Base-by-base conservation (phyloP, 208 protist genomes). In the Kentomonas sorsogonicus region DNA sequence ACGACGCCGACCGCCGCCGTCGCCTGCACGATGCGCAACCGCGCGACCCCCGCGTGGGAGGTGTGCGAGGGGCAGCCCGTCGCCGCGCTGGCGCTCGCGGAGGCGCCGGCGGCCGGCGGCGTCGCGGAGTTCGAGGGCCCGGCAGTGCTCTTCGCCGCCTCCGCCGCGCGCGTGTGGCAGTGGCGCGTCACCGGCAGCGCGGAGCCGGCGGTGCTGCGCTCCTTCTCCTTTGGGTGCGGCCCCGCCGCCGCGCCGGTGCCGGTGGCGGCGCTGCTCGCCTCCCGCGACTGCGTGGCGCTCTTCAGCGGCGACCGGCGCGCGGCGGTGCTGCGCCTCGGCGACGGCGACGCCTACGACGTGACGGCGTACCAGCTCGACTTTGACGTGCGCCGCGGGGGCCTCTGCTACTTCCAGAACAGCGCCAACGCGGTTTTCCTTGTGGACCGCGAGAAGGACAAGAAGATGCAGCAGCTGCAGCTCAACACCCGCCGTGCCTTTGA, bases 1-100 rank as follows among this genome's bases (percentile, higher is more conserved):
- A 72, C 72, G 48, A 78, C 81, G 31, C 57, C 74, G 22, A 84
- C 67, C 16, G 63, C 69, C 44, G 78, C 88, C 10, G 77, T 83
- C 33, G 88, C 80, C 18, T 91, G 88, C 66, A 94, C 88, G 31
- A 47, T 84, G 70, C 81, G 74, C 44, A 88, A 94, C 75, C 72
- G 74, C 33, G 77, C 61, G 26, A 92, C 88, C 10, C 88, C 88
- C 11, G 72, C 82, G 13, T 94, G 83, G 84, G 48, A 53, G n/a
- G 77, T 69, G 10, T 91, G 82, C 66, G 71, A 81, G 10, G 80
- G 83, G 0, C 79, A 61, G 3, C 43, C 48, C 1, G 66, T 94
- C 25, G 48, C 51, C 40, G 68, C 68, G 22, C 60, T 94, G 25
- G 73, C 80, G 53, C 72, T 94, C 18, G 73, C 92, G 22, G 66